These are phyloP conservation scores for Fusarium devonianum DNA, from an alignment of 2,329 filamentous ascomycete species.

Conservation along the genomic window DNA sequence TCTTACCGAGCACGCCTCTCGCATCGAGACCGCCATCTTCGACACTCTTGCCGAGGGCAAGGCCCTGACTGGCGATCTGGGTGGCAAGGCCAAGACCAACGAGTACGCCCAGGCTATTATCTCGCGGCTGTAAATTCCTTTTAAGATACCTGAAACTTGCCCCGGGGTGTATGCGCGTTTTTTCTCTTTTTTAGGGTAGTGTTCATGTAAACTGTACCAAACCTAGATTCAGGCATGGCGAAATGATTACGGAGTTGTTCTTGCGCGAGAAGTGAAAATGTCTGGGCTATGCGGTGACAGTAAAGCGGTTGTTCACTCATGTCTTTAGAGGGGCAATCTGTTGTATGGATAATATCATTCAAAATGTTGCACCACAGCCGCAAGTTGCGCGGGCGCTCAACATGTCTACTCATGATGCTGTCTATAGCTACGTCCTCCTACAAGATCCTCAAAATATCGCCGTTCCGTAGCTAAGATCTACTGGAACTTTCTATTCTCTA, in stretches of 20 bases:
- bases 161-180: conserved; percentile 33
- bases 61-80: conserved; percentile 92
- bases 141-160: conserved; percentile 39
- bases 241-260: conserved; percentile 41
- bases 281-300: conserved; percentile 17
- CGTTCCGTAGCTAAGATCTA: too few species aligned
- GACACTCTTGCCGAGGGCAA: conserved; percentile 96
- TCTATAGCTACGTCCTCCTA: too few species aligned
- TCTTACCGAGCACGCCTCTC: conserved; percentile 80
- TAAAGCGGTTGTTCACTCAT: conserved; percentile 2
- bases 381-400: too few species aligned
- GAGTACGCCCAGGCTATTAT: conserved; percentile 96
- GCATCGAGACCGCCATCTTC: conserved; percentile 95
- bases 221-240: conserved; percentile 43
- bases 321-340: not conserved
- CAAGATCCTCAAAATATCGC: too few species aligned
- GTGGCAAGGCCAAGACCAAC: conserved; percentile 93
- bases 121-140: conserved; percentile 61
- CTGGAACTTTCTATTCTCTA: too few species aligned
- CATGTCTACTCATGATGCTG: too few species aligned
- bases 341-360: not conserved
- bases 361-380: too few species aligned
- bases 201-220: conserved; percentile 44
- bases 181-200: conserved; percentile 39
- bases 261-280: conserved; percentile 18